Evolutionary conservation across 1,284 basidiomycete species (phyloP).

Genomic region (Psilocybe mexicana): DNA sequence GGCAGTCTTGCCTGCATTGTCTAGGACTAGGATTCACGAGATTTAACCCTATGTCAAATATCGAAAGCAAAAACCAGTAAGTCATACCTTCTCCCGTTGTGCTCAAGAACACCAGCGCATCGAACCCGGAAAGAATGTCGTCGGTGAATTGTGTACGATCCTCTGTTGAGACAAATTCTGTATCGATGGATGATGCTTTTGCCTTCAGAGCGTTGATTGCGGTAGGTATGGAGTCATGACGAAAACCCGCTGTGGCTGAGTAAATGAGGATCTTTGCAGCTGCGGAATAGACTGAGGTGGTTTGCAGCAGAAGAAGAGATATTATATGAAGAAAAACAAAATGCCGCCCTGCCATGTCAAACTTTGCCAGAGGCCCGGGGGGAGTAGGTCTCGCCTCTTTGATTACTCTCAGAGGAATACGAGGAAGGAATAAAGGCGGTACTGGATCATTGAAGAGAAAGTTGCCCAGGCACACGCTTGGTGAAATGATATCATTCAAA

Average conservation of each 20-base stretch:
- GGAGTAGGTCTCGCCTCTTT: too few relatives aligned
- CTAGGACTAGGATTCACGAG: conserved; percentile 44
- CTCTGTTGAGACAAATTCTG: conserved; percentile 68
- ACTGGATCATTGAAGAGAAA: too few relatives aligned
- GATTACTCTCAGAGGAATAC: too few relatives aligned
- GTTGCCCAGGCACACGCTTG: too few relatives aligned
- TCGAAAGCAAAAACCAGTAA: not conserved
- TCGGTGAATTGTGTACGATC: conserved; percentile 61
- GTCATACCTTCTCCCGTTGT: conserved; percentile 65
- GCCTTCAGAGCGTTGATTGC: conserved; percentile 46
- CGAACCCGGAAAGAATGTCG: conserved; percentile 54
- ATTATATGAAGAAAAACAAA: not conserved
- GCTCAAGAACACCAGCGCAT: conserved; percentile 70
- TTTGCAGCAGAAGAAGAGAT: conserved; percentile 5
- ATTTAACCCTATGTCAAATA: not conserved
- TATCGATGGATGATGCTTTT: conserved; percentile 40
- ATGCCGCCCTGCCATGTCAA: not conserved
- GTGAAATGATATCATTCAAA: too few relatives aligned
- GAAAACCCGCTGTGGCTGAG: conserved; percentile 52
- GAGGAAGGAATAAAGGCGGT: too few relatives aligned
- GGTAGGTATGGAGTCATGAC: conserved; percentile 80
- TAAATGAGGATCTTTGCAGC: conserved; percentile 49
- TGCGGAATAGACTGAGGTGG: conserved; percentile 11
- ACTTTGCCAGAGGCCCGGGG: too few relatives aligned
- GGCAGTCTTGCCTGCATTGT: conserved; percentile 57